Evolutionary conservation across 352 stramenopile species (phyloP).

Genomic region (Plasmopara muralis): DNA sequence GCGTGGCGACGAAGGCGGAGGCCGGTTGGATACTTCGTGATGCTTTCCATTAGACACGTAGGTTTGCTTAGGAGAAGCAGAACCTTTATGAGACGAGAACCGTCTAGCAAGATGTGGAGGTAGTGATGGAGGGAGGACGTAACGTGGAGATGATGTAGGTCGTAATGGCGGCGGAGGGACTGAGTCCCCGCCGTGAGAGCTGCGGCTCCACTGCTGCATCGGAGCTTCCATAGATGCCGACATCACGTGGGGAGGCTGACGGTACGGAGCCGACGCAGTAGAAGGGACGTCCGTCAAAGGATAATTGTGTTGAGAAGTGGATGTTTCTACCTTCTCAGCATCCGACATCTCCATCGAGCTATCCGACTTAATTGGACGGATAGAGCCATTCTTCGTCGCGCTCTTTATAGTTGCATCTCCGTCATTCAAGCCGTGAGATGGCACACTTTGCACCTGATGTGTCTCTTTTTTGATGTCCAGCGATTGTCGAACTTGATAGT

Average conservation of each 20-base stretch:
- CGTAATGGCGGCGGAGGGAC: constrained; percentile 11
- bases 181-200: constrained; percentile 5
- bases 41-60: constrained; percentile 21
- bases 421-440: constrained; percentile 13
- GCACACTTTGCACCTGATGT: constrained; percentile 8
- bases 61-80: constrained; percentile 17
- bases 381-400: constrained; percentile 12
- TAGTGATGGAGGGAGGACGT: constrained; percentile 16
- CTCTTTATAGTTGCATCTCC: constrained; percentile 13
- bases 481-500: constrained; percentile 59
- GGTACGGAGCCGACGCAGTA: constrained; percentile 1
- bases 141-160: neutral
- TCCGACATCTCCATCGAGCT: constrained; percentile 73
- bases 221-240: constrained; percentile 4
- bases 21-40: neutral
- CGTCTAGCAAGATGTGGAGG: constrained; percentile 15
- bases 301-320: constrained; percentile 1
- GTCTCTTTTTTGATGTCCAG: constrained; percentile 44
- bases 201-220: constrained; percentile 19
- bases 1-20: constrained; percentile 15
- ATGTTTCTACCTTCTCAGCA: constrained; percentile 24
- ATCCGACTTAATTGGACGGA: constrained; percentile 31
- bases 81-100: constrained; percentile 11
- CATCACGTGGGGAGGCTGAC: constrained; percentile 11
- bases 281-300: neutral